A percentile compares a stretch with the other conserved stretches of the same genome.
These are phyloP conservation scores for Talaromyces sp. DNA, from an alignment of 2,329 filamentous ascomycete genomes.

Conservation along the genomic window DNA sequence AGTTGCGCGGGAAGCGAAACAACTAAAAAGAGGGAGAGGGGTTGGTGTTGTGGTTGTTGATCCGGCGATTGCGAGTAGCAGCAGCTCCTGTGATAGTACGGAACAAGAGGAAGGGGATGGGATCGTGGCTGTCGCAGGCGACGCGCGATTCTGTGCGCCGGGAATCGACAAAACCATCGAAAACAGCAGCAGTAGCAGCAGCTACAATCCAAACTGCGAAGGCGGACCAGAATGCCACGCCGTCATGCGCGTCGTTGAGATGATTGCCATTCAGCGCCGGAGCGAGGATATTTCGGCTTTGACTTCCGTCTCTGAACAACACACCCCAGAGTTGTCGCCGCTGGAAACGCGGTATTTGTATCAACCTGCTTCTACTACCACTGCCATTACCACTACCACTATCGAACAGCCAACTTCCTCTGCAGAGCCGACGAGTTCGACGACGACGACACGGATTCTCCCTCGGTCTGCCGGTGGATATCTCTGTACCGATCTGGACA, in stretches of 20 bases:
- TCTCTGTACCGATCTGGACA: conserved; percentile 85
- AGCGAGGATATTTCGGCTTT: conserved; percentile 15
- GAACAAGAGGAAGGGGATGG: conserved; percentile 22
- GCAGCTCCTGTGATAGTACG: conserved; percentile 9
- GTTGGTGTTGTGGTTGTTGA: conserved; percentile 45
- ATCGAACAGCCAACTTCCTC: not conserved
- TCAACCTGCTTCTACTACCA: not conserved
- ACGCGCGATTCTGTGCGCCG: conserved; percentile 33
- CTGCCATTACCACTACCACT: no score
- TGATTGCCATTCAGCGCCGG: conserved; percentile 39
- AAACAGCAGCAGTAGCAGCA: not conserved
- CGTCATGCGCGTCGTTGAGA: conserved; percentile 41
- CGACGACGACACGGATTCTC: conserved; percentile 52
- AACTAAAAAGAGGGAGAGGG: conserved; percentile 32
- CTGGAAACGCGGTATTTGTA: conserved; percentile 44
- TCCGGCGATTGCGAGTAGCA: conserved; percentile 25
- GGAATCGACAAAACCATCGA: not conserved
- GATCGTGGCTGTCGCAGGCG: conserved; percentile 41
- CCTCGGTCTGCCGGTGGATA: conserved; percentile 76
- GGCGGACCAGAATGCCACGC: conserved; percentile 44
- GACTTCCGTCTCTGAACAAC: not conserved
- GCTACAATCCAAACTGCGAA: conserved; percentile 32
- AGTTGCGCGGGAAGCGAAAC: conserved; percentile 35
- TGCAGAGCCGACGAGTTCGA: not conserved
- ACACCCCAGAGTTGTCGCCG: conserved; percentile 36